These are phyloP conservation scores for Coemansia javaensis DNA, from an alignment of 192 early-diverging fungal species.

Conservation along the genomic window DNA sequence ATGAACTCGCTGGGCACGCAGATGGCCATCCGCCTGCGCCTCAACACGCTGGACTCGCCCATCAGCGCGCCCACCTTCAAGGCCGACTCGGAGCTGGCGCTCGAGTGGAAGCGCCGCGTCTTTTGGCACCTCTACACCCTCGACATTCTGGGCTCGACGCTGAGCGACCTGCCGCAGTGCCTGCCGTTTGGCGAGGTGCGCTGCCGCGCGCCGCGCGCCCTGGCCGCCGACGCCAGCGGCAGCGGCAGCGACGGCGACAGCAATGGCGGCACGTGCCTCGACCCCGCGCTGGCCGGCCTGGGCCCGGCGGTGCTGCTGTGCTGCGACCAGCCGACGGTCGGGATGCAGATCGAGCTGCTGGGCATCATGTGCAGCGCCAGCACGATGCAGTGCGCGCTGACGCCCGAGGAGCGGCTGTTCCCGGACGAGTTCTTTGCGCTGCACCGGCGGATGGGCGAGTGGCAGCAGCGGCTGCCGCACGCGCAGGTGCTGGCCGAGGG, in stretches of 20 bases:
- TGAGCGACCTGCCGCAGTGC: slow-evolving; percentile 34
- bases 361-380: slow-evolving; percentile 36
- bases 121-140: slow-evolving; percentile 49
- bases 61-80: slow-evolving; percentile 22
- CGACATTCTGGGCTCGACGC: slow-evolving; percentile 29
- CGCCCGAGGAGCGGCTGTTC: slow-evolving; percentile 27
- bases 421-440: slow-evolving; percentile 11
- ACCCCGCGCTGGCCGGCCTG: slow-evolving; percentile 14
- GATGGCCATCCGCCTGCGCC: slow-evolving; percentile 46
- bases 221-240: not conserved
- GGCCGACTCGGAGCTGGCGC: slow-evolving; percentile 17
- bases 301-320: slow-evolving; percentile 38
- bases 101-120: slow-evolving; percentile 49
- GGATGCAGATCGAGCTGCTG: slow-evolving; percentile 28
- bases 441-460: slow-evolving; percentile 13
- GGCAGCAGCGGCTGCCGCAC: slow-evolving; percentile 24
- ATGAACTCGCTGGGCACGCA: slow-evolving; percentile 47
- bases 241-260: not conserved
- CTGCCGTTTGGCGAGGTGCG: slow-evolving; percentile 27
- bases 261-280: too few relatives aligned
- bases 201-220: slow-evolving; percentile 23
- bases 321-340: slow-evolving; percentile 24
- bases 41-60: slow-evolving; percentile 45
- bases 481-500: slow-evolving; percentile 16
- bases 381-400: slow-evolving; percentile 22